Conservation (phyloP, 805 yeast species). For the Blastobotrys peoriensis region DNA sequence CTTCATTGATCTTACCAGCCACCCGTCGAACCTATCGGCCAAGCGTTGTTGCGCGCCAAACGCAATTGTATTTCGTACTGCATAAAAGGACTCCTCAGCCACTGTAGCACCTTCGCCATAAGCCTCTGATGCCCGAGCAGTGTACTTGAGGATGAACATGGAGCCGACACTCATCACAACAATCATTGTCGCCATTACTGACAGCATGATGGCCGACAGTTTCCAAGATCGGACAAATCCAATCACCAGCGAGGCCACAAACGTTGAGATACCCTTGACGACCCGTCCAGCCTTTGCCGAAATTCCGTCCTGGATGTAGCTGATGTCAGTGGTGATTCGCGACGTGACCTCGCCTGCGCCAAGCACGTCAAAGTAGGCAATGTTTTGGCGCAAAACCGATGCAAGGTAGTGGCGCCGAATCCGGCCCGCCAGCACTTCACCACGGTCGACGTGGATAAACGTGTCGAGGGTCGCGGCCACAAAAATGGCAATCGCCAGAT, state of each 20-base stretch:
- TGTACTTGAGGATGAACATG: constrained; percentile 26
- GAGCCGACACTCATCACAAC: constrained; percentile 27
- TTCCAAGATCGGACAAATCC: constrained; percentile 33
- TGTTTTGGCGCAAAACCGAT: constrained; percentile 35
- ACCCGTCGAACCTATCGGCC: constrained; percentile 27
- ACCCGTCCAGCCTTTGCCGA: constrained; percentile 37
- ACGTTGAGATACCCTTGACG: constrained; percentile 34
- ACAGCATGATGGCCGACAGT: constrained; percentile 31
- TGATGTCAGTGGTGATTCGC: constrained; percentile 37
- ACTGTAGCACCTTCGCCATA: constrained; percentile 32
- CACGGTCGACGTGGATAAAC: constrained; percentile 32
- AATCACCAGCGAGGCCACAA: constrained; percentile 34
- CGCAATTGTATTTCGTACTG: constrained; percentile 37
- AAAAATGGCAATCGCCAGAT: constrained; percentile 34
- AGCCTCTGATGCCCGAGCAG: constrained; percentile 17
- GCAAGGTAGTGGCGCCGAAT: constrained; percentile 33
- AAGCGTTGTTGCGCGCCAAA: constrained; percentile 36
- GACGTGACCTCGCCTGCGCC: constrained; percentile 40
- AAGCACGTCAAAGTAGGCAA: constrained; percentile 37
- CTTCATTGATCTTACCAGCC: constrained; percentile 24
- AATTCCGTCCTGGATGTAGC: constrained; percentile 37
- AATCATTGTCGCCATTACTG: constrained; percentile 31
- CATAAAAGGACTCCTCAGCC: constrained; percentile 39
- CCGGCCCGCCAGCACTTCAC: constrained; percentile 37
- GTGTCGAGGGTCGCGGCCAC: constrained; percentile 31